Evolutionary conservation across 495 filamentous ascomycete genomes (phyloP).

Genomic region (Penicillium coprophilum): DNA sequence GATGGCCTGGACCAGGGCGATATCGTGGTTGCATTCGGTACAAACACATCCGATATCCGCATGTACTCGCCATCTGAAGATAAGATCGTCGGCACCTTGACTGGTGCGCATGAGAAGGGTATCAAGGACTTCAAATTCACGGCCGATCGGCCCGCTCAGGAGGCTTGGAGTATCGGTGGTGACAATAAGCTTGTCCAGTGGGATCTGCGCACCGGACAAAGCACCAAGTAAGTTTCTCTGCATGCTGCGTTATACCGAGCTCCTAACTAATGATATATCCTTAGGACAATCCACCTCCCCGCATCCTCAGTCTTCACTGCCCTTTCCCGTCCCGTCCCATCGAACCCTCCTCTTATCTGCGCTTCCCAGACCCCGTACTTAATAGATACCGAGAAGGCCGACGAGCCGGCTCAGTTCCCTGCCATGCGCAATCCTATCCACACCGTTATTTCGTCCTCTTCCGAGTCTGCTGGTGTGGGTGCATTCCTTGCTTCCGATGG

Average conservation of each 20-base stretch:
- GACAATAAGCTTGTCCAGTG: slow-evolving; percentile 62
- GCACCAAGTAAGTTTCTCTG: slow-evolving; percentile 41
- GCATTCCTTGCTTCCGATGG: slow-evolving; percentile 51
- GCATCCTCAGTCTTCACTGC: slow-evolving; percentile 41
- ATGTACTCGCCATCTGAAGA: slow-evolving; percentile 56
- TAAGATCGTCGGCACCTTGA: slow-evolving; percentile 49
- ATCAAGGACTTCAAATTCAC: slow-evolving; percentile 60
- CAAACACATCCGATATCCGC: slow-evolving; percentile 52
- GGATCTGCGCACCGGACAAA: slow-evolving; percentile 52
- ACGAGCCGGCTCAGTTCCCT: slow-evolving; percentile 45
- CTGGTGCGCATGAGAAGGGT: slow-evolving; percentile 52
- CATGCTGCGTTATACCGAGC: background rate
- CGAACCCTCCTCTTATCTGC: slow-evolving; percentile 50
- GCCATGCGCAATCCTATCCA: slow-evolving; percentile 56
- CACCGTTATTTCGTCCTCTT: slow-evolving; percentile 45
- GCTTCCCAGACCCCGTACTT: slow-evolving; percentile 57
- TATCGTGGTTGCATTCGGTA: slow-evolving; percentile 55
- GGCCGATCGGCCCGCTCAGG: slow-evolving; percentile 35
- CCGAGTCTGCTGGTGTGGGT: slow-evolving; percentile 32
- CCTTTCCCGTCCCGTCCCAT: slow-evolving; percentile 43
- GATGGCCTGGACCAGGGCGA: slow-evolving; percentile 41
- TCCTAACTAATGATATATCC: slow-evolving; percentile 13
- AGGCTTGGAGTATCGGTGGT: slow-evolving; percentile 60
- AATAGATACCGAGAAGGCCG: slow-evolving; percentile 46
- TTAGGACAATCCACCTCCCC: slow-evolving; percentile 51